Evolutionary conservation across 2,329 filamentous ascomycete genomes (phyloP), one percentile per base, ranked within the genome.

Genomic region (Passalora sequoiae): DNA sequence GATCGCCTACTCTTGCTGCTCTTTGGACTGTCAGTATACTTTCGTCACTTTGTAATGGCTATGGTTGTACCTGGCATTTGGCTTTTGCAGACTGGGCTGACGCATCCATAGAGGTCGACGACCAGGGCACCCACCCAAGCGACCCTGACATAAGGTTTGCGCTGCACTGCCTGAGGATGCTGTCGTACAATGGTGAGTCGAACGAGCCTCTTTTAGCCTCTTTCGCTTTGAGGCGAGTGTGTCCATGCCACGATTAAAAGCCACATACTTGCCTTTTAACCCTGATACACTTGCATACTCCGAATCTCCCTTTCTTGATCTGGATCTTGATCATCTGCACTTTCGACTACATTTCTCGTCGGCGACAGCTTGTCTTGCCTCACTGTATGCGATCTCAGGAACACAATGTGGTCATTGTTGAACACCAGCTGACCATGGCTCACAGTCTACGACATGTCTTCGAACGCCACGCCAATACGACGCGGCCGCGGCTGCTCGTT

Each of bases 51-150:
- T 44, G 40, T 45, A 40, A 33, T 52, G 45, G 51, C 44, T 52
- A 47, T 42, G 46, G 40, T 56, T 45, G 55, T 60, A 53, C 58
- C 57, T 60, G 57, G 57, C 54, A 61, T 59, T 54, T 50, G 46
- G n/a, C 39, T 35, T 44, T 40, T 55, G 49, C 55, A 42, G 45
- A 50, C 41, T 46, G 35, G 37, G 42, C 49, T 53, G 48, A 53
- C 33, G 38, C 29, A 40, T 36, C 59, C 59, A 62, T 49, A 57
- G 35, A 51, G 38, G 43, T 38, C 29, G 41, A 33, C 21, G 44
- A 28, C 38, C 55, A 35, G 46, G 44, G 43, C 59, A 60, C 59
- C 59, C 54, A 43, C 42, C 31, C 35, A 31, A 22, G 28, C 40
- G 25, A 52, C 55, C 57, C 53, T 58, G 49, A 54, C 53, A 50